Base-by-base conservation (phyloP, 1,139 yeast genomes). In the Hyphopichia burtonii region DNA sequence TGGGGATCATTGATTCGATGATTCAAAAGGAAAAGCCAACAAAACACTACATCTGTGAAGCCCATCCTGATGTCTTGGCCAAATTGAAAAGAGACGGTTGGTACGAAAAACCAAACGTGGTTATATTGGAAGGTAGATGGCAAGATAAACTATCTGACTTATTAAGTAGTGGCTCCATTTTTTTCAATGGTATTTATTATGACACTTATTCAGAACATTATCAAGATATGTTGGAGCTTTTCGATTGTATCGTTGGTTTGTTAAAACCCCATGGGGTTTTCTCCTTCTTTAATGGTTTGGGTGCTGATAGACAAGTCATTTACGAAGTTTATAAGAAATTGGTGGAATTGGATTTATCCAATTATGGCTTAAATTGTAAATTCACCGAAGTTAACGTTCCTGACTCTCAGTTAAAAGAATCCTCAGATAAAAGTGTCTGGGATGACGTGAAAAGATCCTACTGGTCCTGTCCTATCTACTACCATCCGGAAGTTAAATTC, bases 181-280 rank as follows among this genome's bases (percentile, higher is more conserved):
- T 81, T 53, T 87, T 91, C 61, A 89, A 90, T 59, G 98, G 97
- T 11, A 86, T 91, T 37, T 91, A 90, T 64, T 91, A 87, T 60
- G 98, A 91, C 62, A 91, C 98, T 0, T 91, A 86, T 61, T 86
- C 96, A 44, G 98, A 91, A 59, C 95, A 88, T 59, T 78, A 79
- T 49, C 71, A 74, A 47, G 97, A 91, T 59, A 86, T 91, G 93
- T 73, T 88, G 34, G 95, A 88, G 40, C 72, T 91, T 32, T 88
- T 86, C 58, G 96, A 91, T 64, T 61, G 76, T 19, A 75, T 88
- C 3, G 96, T 90, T 14, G 96, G 96, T 0, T 67, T 91, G 40
- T 66, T 91, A 48, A 85, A 86, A 58, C 90, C 95, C 1, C 78
- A 78, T 33, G 96, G 96, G 4, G 76, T 82, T 1, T 90, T 91